Evolutionary conservation across 1,284 basidiomycete species (phyloP).

Genomic region (Mycena citricolor): DNA sequence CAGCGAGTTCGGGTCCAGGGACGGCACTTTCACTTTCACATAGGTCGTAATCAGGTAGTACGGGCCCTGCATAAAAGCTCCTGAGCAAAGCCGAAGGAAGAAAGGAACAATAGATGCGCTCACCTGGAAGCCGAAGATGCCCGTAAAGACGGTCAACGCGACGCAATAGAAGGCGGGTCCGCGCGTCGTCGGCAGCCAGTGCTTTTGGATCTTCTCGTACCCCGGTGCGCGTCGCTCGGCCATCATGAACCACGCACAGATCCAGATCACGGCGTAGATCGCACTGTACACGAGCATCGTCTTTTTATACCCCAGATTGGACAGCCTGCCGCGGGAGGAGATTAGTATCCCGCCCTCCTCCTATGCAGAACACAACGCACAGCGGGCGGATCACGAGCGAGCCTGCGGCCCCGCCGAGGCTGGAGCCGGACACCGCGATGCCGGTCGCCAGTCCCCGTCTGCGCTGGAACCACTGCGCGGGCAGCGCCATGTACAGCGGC

Average conservation of each 20-base stretch:
- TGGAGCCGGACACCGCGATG: conserved; percentile 27
- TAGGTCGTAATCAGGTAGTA: conserved; percentile 28
- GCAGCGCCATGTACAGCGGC: conserved; percentile 29
- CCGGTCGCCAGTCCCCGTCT: conserved; percentile 27
- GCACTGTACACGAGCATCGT: conserved; percentile 27
- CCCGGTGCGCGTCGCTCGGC: conserved; percentile 25
- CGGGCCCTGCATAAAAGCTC: conserved; percentile 20
- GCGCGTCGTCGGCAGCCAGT: conserved; percentile 27
- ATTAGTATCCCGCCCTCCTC: neutral
- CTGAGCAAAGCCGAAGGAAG: neutral
- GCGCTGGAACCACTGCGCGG: conserved; percentile 29
- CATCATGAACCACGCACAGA: conserved; percentile 27
- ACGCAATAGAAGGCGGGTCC: conserved; percentile 25
- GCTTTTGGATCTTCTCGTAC: conserved; percentile 19
- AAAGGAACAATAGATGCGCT: neutral
- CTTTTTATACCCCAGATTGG: conserved; percentile 25
- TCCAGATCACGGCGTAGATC: conserved; percentile 24
- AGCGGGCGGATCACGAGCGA: conserved; percentile 26
- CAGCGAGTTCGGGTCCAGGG: conserved; percentile 24
- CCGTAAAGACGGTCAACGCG: conserved; percentile 25
- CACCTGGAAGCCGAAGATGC: conserved; percentile 29
- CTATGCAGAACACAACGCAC: too few species aligned
- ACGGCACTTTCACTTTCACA: conserved; percentile 21
- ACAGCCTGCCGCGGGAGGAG: conserved; percentile 16
- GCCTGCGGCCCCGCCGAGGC: conserved; percentile 26